Evolutionary conservation across 306 rosid genomes (phyloP), one percentile per base, ranked within the genome.

Genomic region (Quercus engelmannii): DNA sequence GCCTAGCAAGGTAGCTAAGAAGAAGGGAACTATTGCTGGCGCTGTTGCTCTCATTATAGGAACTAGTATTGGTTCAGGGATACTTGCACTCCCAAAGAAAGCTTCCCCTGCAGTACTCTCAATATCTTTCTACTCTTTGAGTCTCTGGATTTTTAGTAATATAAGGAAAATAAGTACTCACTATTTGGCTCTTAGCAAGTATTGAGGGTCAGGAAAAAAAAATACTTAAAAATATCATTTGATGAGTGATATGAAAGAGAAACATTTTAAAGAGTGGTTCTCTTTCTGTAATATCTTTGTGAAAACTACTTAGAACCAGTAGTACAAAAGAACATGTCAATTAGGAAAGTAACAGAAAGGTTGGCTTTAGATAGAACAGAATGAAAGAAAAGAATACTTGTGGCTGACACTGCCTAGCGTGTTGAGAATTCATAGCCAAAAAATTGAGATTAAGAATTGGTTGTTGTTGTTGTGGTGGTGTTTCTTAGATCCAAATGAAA

Each of bases 51-150:
- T 92, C 81, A 64, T 92, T 19, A 84, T 90, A 35, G 94, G 94
- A 46, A 92, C 92, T 41, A 88, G 87, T 69, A 82, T 92, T 56
- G 97, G 92, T 46, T 68, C 92, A 55, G 94, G 97, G 74, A 88
- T 92, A 59, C 92, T 92, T 67, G 94, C 88, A 15, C 94, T 92
- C 79, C 97, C 97, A 55, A 63, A 86, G 63, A 92, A 92, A 90
- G 94, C 91, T 71, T 90, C 86, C 63, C 90, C 91, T 25, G 92
- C 92, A 21, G 94, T 92, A 86, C 43, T 61, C 73, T 8, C 62
- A 57, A 68, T 71, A 35, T 49, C 26, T 76, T 57, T 73, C 38
- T 71, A 5, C 26, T 72, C 33, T 26, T 49, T 12, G 5, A 9
- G 1, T 12, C 25, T 63, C 1, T 7, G 5, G 17, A 12, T 15